Evolutionary conservation across 2,329 filamentous ascomycete species (phyloP), one percentile per base, ranked within the genome.

Genomic region (Trichophyton benhamiae): DNA sequence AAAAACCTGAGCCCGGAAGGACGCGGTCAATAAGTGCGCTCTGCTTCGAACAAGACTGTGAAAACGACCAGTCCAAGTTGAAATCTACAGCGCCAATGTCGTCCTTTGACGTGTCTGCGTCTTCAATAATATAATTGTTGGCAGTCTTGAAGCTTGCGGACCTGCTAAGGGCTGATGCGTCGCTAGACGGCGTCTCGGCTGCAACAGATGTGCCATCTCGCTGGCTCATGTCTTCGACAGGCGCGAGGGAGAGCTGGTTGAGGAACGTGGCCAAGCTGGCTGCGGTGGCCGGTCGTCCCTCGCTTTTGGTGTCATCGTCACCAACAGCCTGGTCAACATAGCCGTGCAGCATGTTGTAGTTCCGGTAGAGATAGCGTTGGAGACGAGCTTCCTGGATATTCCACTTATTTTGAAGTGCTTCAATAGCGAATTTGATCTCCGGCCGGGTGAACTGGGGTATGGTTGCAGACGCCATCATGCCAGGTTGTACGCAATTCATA

Each of bases 351-450:
- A 75, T 55, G 48, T 75, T 75, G 65, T 77, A 78, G 65, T 79
- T 80, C 7, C 77, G 73, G 46, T 72, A 71, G 8, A 80, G 69
- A 64, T 78, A 79, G 27, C 73, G 70, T 52, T 74, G 72, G 55
- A 79, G 66, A 44, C 76, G 71, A 13, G 69, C 67, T 2, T 76
- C 70, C 66, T 79, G 76, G 2, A 65, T 62, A 59, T 79, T 74
- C 78, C 78, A 80, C 65, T 74, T 76, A n/a, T 71, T 69, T 36
- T 72, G 71, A 58, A 80, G 65, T 11, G 57, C 57, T 59, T 33
- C 57, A 33, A 59, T 44, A 15, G 57, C 57, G 7, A 59, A 59
- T 33, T 59, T 59, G 42, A 59, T 48, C 41, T 59, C 57, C 6
- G 41, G 38, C 41, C 62, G 55, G 5, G 38, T 27, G 20, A 60